A percentile compares a stretch with the other conserved stretches of the same genome.
phyloP scores from a whole-genome alignment of 306 rosid species.

The Dicorynia guianensis region DNA sequence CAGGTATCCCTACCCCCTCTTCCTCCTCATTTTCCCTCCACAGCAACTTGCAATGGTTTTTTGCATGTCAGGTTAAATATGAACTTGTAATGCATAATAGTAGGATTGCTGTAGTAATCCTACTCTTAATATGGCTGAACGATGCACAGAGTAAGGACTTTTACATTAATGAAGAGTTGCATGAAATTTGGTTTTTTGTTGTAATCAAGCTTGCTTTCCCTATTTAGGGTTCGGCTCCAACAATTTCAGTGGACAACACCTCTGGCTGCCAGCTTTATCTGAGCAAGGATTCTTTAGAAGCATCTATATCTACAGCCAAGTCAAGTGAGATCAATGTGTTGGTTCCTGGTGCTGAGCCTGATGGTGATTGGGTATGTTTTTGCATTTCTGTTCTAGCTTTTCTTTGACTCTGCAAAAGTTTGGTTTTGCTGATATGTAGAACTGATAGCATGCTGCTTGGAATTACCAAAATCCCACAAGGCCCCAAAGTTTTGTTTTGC shows the following conservation, averaged over 20 bases:
- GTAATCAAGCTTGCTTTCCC: slow-evolving; percentile 30
- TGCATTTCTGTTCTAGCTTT: slow-evolving; percentile 23
- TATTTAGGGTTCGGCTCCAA: slow-evolving; percentile 89
- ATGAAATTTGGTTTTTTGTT: slow-evolving; percentile 15
- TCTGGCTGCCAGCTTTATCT: slow-evolving; percentile 89
- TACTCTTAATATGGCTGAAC: not conserved
- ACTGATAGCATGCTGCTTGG: not conserved
- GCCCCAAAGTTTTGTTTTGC: not conserved
- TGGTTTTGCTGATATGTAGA: slow-evolving; percentile 22
- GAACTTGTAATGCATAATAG: slow-evolving; percentile 20
- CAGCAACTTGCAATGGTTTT: slow-evolving; percentile 13
- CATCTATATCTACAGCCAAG: slow-evolving; percentile 91
- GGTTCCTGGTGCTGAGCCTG: slow-evolving; percentile 79
- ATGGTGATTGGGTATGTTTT: slow-evolving; percentile 90
- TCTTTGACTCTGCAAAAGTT: slow-evolving; percentile 6
- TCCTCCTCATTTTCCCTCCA: slow-evolving; percentile 13
- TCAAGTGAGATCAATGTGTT: slow-evolving; percentile 94
- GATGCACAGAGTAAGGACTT: slow-evolving; percentile 24
- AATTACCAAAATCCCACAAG: not conserved
- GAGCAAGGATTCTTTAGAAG: slow-evolving; percentile 80
- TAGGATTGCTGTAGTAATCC: slow-evolving; percentile 24
- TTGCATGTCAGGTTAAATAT: slow-evolving; percentile 36
- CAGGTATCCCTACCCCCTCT: slow-evolving; percentile 60
- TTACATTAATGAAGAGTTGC: slow-evolving; percentile 20
- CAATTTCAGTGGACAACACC: slow-evolving; percentile 91